A percentile compares a stretch with the other conserved stretches of the same genome.
Evolutionary conservation across 2,329 filamentous ascomycete species (phyloP).

Genomic region (Pseudodiploospora longispora): DNA sequence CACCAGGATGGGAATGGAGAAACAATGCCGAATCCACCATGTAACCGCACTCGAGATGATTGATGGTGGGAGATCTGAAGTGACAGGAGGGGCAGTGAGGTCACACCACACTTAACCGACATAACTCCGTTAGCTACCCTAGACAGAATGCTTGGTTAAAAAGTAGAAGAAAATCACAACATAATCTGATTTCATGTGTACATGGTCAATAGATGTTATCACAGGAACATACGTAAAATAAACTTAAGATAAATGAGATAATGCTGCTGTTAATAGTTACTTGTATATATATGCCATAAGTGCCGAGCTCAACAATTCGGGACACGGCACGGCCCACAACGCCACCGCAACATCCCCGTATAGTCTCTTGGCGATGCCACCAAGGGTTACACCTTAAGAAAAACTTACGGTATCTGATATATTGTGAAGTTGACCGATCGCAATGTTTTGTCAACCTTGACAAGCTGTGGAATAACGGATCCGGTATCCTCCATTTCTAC

Average conservation of each 20-base stretch:
- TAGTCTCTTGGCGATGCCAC: no score
- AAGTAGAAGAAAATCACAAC: not conserved
- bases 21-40: not conserved
- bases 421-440: constrained; percentile 26
- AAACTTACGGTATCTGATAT: constrained; percentile 23
- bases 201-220: no score
- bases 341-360: no score
- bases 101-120: constrained; percentile 7
- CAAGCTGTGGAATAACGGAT: constrained; percentile 15
- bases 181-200: no score
- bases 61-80: constrained; percentile 1
- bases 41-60: not conserved
- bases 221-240: no score
- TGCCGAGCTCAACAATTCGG: no score
- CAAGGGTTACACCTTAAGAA: no score
- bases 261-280: no score
- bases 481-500: constrained; percentile 31
- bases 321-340: no score
- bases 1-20: constrained; percentile 3
- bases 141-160: constrained; percentile 4
- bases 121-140: constrained; percentile 6
- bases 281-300: no score
- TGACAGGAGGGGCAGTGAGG: constrained; percentile 9
- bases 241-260: no score
- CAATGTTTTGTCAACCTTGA: constrained; percentile 17